Conservation (phyloP, 108 stramenopile species). For the Parietichytrium sp. region DNA sequence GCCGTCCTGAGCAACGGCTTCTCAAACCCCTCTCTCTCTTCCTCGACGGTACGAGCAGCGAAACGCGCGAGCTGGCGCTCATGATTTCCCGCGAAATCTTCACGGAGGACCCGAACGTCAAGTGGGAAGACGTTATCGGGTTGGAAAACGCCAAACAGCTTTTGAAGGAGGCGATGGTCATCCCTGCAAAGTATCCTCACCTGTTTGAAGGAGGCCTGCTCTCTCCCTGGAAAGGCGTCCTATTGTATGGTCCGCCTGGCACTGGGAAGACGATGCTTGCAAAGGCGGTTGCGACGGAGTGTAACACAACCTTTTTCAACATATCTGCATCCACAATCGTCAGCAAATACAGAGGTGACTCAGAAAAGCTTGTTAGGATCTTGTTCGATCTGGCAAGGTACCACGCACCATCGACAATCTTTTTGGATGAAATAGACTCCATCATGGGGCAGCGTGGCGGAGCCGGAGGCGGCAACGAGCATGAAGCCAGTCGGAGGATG, state of each 20-base stretch:
- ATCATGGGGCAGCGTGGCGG: slow-evolving; percentile 74
- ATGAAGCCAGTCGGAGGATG: slow-evolving; percentile 82
- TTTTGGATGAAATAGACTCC: slow-evolving; percentile 92
- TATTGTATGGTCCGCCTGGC: slow-evolving; percentile 75
- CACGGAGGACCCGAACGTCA: slow-evolving; percentile 48
- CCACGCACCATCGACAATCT: slow-evolving; percentile 74
- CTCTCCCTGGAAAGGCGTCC: slow-evolving; percentile 68
- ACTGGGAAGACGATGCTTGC: slow-evolving; percentile 78
- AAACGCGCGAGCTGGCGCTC: slow-evolving; percentile 56
- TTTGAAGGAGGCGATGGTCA: slow-evolving; percentile 68
- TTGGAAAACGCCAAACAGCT: slow-evolving; percentile 61
- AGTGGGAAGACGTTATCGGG: slow-evolving; percentile 63
- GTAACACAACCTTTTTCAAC: slow-evolving; percentile 68
- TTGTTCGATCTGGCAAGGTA: slow-evolving; percentile 73
- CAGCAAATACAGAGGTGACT: slow-evolving; percentile 80
- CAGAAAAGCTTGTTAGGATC: slow-evolving; percentile 79
- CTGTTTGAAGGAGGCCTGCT: slow-evolving; percentile 71
- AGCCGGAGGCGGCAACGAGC: slow-evolving; percentile 67
- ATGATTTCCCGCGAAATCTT: slow-evolving; percentile 64
- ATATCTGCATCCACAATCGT: slow-evolving; percentile 74
- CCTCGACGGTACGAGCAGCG: slow-evolving; percentile 54
- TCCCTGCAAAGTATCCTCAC: slow-evolving; percentile 67
- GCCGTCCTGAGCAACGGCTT: neutral
- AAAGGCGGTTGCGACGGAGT: slow-evolving; percentile 74
- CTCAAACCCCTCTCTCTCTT: slow-evolving; percentile 62